phyloP scores from a whole-genome alignment of 192 early-diverging fungal species.

The Ramicandelaber brevisporus region DNA sequence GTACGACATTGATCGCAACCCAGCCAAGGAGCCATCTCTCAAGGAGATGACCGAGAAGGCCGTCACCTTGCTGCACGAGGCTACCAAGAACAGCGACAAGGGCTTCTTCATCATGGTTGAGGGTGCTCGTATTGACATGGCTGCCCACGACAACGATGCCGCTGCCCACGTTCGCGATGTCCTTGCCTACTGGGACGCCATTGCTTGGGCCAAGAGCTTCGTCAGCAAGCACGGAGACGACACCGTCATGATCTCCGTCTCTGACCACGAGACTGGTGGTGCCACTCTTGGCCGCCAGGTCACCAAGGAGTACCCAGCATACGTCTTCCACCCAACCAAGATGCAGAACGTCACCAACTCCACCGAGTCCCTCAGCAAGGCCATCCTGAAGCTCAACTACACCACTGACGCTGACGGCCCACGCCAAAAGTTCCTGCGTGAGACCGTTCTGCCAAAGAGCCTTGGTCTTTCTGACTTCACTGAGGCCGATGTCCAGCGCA shows the following conservation, averaged over 20 bases:
- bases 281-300: slow-evolving; percentile 59
- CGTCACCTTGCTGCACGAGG: slow-evolving; percentile 35
- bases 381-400: slow-evolving; percentile 8
- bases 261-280: slow-evolving; percentile 97
- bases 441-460: slow-evolving; percentile 31
- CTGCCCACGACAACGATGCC: slow-evolving; percentile 84
- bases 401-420: slow-evolving; percentile 1
- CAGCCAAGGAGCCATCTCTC: slow-evolving; percentile 42
- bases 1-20: slow-evolving; percentile 67
- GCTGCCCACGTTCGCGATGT: slow-evolving; percentile 83
- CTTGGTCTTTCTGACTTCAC: slow-evolving; percentile 46
- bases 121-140: slow-evolving; percentile 92
- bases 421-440: slow-evolving; percentile 15
- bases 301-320: slow-evolving; percentile 50
- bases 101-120: slow-evolving; percentile 98
- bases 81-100: slow-evolving; percentile 16
- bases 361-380: slow-evolving; percentile 20
- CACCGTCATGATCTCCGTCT: slow-evolving; percentile 72
- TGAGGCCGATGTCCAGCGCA: slow-evolving; percentile 24
- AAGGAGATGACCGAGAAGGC: slow-evolving; percentile 66
- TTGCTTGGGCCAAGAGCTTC: slow-evolving; percentile 45
- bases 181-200: slow-evolving; percentile 58
- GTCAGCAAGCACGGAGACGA: slow-evolving; percentile 48
- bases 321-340: slow-evolving; percentile 56
- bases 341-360: slow-evolving; percentile 43